Evolutionary conservation across 768 basidiomycete species (phyloP).

Genomic region (Hebeloma cylindrosporum): DNA sequence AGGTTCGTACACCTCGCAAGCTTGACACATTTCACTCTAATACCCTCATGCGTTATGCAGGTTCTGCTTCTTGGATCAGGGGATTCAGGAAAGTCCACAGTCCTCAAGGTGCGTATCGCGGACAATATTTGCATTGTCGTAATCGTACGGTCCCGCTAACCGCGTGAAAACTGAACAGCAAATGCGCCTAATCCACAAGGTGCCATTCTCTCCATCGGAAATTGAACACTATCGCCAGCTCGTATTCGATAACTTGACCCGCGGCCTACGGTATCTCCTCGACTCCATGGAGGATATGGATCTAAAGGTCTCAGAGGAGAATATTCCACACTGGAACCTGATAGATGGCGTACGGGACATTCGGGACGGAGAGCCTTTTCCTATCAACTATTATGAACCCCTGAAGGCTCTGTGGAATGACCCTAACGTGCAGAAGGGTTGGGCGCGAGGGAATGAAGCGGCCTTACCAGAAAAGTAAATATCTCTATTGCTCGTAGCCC

Average conservation of each 20-base stretch:
- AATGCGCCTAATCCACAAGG: slow-evolving; percentile 94
- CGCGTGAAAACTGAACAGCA: no score
- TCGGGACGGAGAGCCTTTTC: slow-evolving; percentile 80
- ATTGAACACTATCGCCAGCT: slow-evolving; percentile 89
- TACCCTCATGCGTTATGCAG: slow-evolving; percentile 38
- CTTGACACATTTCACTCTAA: slow-evolving; percentile 3
- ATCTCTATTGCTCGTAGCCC: slow-evolving; percentile 1
- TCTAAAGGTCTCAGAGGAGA: slow-evolving; percentile 65
- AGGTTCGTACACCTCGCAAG: slow-evolving; percentile 43
- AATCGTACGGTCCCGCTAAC: no score
- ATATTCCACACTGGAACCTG: slow-evolving; percentile 55
- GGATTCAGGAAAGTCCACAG: slow-evolving; percentile 91
- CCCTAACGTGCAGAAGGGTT: slow-evolving; percentile 70
- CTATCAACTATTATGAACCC: slow-evolving; percentile 61
- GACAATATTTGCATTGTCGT: background rate
- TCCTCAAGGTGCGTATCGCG: slow-evolving; percentile 66
- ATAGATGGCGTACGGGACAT: slow-evolving; percentile 72
- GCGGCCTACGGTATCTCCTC: slow-evolving; percentile 79
- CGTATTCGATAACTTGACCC: slow-evolving; percentile 88
- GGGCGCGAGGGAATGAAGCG: slow-evolving; percentile 82
- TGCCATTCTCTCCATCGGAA: slow-evolving; percentile 81
- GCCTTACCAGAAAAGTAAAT: slow-evolving; percentile 87
- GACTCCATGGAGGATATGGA: slow-evolving; percentile 91
- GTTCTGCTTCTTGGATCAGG: slow-evolving; percentile 90
- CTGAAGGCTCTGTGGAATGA: slow-evolving; percentile 78